Evolutionary conservation across 106 monocot genomes (phyloP), one percentile per base, ranked within the genome.

Genomic region (Alisma plantagoaquatica): DNA sequence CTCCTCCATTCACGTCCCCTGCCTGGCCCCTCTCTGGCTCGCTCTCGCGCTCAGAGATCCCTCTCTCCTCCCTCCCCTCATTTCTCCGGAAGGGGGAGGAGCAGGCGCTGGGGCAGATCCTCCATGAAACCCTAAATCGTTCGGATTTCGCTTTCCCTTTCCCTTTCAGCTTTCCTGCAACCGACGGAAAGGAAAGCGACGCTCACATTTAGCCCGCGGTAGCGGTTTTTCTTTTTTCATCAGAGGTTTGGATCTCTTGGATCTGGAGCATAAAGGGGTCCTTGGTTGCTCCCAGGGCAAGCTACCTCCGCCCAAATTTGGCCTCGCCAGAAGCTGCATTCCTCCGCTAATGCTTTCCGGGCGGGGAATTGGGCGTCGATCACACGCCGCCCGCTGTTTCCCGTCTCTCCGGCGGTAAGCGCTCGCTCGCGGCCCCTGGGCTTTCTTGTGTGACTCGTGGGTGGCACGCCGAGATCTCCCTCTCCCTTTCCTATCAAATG

Each of bases 1-100:
- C 43, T 57, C 27, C 41, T 41, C 57, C 57, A 57, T 14, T 38
- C 35, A 38, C 35, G 6, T 14, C 35, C 35, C 35, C 35, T 14
- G n/a, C 54, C 31, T 22, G 12, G 30, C 30, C 3, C 54, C 32
- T 23, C 33, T 33, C 33, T 33, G 19, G 10, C 4, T 23, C 50
- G 1, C 50, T 27, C 50, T 51, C 45, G 4, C n/a, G 20, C 2
- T 20, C 54, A 9, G 54, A 54, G 54, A 32, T 54, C 31, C 19
- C 23, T 27, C 51, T 16, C 26, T 18, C 15, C 51, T 28, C 26
- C 4, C 51, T n/a, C n/a, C n/a, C n/a, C n/a, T n/a, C n/a, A n/a
- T n/a, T n/a, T 38, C 35, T 38, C 35, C 35, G 35, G 6, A 38
- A 20, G 18, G 54, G 32, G 11, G 33, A 27, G 28, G 18, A 27